phyloP scores from a whole-genome alignment of 345 rosid genomes.

The Eucalyptus caleyi region DNA sequence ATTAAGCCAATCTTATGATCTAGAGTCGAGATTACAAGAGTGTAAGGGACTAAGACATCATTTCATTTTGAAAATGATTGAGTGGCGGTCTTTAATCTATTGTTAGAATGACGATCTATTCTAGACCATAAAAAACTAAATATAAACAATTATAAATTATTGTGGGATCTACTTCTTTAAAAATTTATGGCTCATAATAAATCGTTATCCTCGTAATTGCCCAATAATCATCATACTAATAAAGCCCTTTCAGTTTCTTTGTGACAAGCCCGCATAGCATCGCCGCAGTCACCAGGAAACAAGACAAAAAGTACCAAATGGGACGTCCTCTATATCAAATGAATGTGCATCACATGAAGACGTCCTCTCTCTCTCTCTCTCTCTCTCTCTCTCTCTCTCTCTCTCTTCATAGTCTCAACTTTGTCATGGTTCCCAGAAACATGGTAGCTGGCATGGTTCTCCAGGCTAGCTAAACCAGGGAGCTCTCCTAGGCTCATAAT shows the following conservation, averaged over 20 bases:
- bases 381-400: not conserved
- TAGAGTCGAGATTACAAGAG: no score
- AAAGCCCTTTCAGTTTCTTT: not conserved
- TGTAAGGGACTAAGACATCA: no score
- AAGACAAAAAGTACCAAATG: not conserved
- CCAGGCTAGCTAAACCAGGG: not conserved
- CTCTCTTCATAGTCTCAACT: not conserved
- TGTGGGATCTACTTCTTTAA: accelerated
- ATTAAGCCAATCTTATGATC: not conserved
- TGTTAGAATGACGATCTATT: accelerated
- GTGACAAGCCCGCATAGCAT: not conserved
- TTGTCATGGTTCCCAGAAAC: not conserved
- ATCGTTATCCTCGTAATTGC: accelerated
- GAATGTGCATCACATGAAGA: not conserved
- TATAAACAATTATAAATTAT: no score
- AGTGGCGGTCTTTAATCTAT: accelerated
- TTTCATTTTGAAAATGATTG: not conserved
- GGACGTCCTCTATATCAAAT: not conserved
- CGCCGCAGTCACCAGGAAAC: not conserved
- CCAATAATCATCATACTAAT: no score
- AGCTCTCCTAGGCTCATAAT: not conserved
- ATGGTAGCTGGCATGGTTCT: not conserved
- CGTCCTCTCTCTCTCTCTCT: not conserved
- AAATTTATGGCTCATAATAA: no score
- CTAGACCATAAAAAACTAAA: no score